Evolutionary conservation across 306 rosid species (phyloP).

Genomic region (Acacia confusa): DNA sequence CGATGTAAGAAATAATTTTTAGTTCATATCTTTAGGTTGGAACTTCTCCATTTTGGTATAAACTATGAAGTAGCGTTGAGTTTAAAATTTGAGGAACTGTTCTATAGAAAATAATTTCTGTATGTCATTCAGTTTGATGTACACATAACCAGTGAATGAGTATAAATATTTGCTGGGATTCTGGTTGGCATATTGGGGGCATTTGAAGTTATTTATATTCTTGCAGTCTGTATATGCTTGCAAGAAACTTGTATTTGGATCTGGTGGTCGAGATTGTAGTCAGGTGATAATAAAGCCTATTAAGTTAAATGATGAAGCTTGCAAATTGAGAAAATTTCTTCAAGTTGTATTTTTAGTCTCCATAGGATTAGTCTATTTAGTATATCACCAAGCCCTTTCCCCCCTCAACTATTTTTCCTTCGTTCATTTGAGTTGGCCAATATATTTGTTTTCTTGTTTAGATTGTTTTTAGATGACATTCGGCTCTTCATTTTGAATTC

Average conservation of each 20-base stretch:
- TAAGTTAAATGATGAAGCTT: neutral
- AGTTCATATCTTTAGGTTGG: neutral
- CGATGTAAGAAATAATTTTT: neutral
- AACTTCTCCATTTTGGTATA: neutral
- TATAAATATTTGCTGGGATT: neutral
- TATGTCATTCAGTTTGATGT: neutral
- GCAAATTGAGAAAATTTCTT: neutral
- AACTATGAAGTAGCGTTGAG: neutral
- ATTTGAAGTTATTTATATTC: neutral
- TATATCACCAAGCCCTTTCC: neutral
- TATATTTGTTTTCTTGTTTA: neutral
- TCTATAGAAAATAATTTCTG: neutral
- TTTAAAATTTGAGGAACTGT: conserved; percentile 3
- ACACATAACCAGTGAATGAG: neutral
- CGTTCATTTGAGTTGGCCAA: neutral
- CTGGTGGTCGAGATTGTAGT: neutral
- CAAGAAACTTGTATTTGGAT: neutral
- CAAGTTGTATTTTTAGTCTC: neutral
- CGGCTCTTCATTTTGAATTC: neutral
- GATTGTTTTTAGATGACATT: neutral
- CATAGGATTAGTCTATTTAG: neutral
- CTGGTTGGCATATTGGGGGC: neutral
- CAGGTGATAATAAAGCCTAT: neutral
- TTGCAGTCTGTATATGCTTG: neutral
- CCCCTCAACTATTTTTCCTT: neutral